Percentiles rank a stretch among this genome's conserved stretches.
phyloP scores from a whole-genome alignment of 2,329 filamentous ascomycete genomes.

The Colletotrichum musae region DNA sequence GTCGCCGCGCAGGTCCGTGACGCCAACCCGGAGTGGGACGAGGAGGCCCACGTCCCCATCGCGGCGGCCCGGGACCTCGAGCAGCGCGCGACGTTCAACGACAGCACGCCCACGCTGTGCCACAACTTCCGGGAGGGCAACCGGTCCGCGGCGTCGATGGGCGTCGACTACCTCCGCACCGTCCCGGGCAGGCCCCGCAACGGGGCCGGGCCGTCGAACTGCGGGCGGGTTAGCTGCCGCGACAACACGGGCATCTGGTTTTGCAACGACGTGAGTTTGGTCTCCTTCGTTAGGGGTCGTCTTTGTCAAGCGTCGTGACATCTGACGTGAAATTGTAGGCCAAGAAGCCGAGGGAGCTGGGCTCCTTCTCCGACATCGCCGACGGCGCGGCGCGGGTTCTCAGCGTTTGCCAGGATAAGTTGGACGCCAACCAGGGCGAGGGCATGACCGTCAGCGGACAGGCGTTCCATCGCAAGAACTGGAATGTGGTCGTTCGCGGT shows the following conservation, averaged over 20 bases:
- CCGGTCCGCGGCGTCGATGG: conserved; percentile 9
- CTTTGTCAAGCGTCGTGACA: no score
- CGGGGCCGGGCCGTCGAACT: conserved; percentile 27
- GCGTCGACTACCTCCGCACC: conserved; percentile 17
- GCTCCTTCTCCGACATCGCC: conserved; percentile 29
- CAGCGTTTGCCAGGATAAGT: conserved; percentile 29
- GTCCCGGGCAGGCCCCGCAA: conserved; percentile 25
- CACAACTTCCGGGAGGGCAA: conserved; percentile 27
- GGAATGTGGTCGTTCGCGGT: conserved; percentile 28
- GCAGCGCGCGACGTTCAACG: conserved; percentile 2
- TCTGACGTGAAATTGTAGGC: neutral
- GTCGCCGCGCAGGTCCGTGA: conserved; percentile 7
- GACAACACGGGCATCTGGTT: conserved; percentile 25
- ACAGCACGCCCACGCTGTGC: conserved; percentile 8
- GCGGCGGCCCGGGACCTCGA: neutral
- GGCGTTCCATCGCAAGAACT: conserved; percentile 25
- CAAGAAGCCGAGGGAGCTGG: conserved; percentile 15
- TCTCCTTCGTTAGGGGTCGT: no score
- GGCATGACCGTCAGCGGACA: conserved; percentile 32
- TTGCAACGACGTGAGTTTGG: conserved; percentile 27
- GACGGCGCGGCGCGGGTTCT: conserved; percentile 29
- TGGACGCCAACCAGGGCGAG: conserved; percentile 19
- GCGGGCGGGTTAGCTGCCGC: conserved; percentile 31
- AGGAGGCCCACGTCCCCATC: neutral
- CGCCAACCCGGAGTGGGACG: neutral